A percentile compares a stretch with the other conserved stretches of the same genome.
Evolutionary conservation across 257 asterid genomes (phyloP).

Genomic region (Leonotis leonurus): DNA sequence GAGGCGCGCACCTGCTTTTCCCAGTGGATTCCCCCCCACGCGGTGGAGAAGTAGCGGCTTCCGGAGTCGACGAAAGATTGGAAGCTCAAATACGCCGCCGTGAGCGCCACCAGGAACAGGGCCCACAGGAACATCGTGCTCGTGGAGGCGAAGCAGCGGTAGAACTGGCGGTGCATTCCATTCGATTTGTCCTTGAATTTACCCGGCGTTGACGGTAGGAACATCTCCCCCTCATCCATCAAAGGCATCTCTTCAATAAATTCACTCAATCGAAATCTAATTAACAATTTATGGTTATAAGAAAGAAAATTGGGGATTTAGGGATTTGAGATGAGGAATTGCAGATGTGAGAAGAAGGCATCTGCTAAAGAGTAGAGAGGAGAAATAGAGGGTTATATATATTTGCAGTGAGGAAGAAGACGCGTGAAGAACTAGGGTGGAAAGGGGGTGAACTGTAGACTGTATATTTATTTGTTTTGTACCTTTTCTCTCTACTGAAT

Average conservation of each 20-base stretch:
- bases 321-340: not conserved
- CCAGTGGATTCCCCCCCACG: slow-evolving; percentile 69
- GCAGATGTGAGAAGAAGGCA: slow-evolving; percentile 44
- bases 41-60: slow-evolving; percentile 40
- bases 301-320: not conserved
- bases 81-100: slow-evolving; percentile 71
- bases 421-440: slow-evolving; percentile 49
- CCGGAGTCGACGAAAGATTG: slow-evolving; percentile 63
- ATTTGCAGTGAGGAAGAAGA: slow-evolving; percentile 23
- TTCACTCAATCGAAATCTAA: not conserved
- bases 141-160: slow-evolving; percentile 77
- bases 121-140: slow-evolving; percentile 87
- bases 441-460: not conserved
- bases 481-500: not conserved
- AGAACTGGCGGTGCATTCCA: slow-evolving; percentile 51
- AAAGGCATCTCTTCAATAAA: slow-evolving; percentile 29
- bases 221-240: slow-evolving; percentile 41
- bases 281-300: too few species aligned
- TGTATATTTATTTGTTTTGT: not conserved
- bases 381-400: slow-evolving; percentile 19
- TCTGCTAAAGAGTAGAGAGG: slow-evolving; percentile 32
- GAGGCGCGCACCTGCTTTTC: slow-evolving; percentile 57
- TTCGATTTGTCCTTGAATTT: slow-evolving; percentile 50
- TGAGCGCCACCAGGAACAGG: slow-evolving; percentile 54
- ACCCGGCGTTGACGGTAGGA: slow-evolving; percentile 75